These are phyloP conservation scores for Chaetomium globosum DNA, from an alignment of 2,329 filamentous ascomycete genomes.

Conservation along the genomic window DNA sequence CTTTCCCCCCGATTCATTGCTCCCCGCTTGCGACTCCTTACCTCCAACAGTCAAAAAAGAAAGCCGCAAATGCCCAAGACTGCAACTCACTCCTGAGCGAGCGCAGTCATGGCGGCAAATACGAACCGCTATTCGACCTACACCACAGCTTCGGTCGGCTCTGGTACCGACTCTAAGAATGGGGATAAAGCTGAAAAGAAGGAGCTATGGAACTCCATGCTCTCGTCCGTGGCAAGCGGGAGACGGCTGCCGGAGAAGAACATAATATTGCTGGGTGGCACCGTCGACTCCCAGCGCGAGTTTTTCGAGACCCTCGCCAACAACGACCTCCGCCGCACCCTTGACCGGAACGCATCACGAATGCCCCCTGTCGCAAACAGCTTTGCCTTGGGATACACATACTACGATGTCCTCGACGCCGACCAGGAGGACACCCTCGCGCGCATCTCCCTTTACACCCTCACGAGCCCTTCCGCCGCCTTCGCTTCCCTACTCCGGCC, in stretches of 20 bases:
- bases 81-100: conserved; percentile 19
- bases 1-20: not conserved
- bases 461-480: conserved; percentile 79
- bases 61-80: conserved; percentile 22
- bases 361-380: conserved; percentile 83
- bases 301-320: conserved; percentile 70
- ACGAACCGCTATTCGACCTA: conserved; percentile 62
- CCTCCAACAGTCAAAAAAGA: not conserved
- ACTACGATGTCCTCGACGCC: conserved; percentile 89
- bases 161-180: conserved; percentile 60
- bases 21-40: not conserved
- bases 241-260: conserved; percentile 92
- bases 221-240: conserved; percentile 85
- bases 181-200: conserved; percentile 68
- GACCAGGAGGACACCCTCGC: conserved; percentile 94
- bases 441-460: conserved; percentile 83
- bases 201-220: conserved; percentile 92
- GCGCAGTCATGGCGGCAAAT: conserved; percentile 52
- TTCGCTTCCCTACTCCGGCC: conserved; percentile 83
- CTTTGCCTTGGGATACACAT: conserved; percentile 91
- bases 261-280: conserved; percentile 80
- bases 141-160: conserved; percentile 57
- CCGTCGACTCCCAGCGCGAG: conserved; percentile 79
- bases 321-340: conserved; percentile 55
- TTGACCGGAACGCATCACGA: conserved; percentile 60